Evolutionary conservation across 1,284 basidiomycete genomes (phyloP).

Genomic region (Sphagnurus paluster): DNA sequence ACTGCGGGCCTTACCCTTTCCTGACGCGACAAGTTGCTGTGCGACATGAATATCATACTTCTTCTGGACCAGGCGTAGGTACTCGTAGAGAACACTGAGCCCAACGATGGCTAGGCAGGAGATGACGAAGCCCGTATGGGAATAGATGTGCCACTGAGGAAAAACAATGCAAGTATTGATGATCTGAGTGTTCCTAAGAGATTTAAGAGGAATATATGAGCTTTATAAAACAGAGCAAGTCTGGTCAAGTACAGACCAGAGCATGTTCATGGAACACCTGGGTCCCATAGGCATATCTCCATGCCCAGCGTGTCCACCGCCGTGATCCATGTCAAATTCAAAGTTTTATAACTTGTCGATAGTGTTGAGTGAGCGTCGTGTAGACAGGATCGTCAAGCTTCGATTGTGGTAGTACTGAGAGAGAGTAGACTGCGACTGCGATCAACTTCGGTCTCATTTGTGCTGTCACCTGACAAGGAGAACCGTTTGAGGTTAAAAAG

Average conservation of each 20-base stretch:
- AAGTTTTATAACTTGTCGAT: no score
- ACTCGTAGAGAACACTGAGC: conserved; percentile 74
- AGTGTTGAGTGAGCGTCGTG: no score
- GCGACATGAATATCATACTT: conserved; percentile 61
- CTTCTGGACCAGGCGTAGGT: conserved; percentile 62
- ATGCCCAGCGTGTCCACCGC: conserved; percentile 46
- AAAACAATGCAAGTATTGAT: conserved; percentile 77
- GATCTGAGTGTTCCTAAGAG: conserved; percentile 77
- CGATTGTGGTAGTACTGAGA: no score
- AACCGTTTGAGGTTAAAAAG: no score
- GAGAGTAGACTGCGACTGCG: no score
- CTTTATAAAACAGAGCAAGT: background rate
- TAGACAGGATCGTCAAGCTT: no score
- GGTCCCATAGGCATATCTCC: conserved; percentile 56
- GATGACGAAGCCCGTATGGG: conserved; percentile 53
- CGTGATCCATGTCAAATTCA: conserved; percentile 35
- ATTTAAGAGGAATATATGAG: conserved; percentile 1
- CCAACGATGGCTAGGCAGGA: conserved; percentile 63
- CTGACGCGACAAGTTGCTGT: conserved; percentile 39
- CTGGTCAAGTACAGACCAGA: conserved; percentile 48
- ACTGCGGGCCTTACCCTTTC: conserved; percentile 46
- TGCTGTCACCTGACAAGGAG: no score
- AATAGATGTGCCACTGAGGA: conserved; percentile 67
- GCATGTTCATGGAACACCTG: conserved; percentile 74
- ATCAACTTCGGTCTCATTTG: no score